A percentile compares a stretch with the other conserved stretches of the same genome.
phyloP scores from a whole-genome alignment of 345 rosid genomes.

The Citrus reticulata region DNA sequence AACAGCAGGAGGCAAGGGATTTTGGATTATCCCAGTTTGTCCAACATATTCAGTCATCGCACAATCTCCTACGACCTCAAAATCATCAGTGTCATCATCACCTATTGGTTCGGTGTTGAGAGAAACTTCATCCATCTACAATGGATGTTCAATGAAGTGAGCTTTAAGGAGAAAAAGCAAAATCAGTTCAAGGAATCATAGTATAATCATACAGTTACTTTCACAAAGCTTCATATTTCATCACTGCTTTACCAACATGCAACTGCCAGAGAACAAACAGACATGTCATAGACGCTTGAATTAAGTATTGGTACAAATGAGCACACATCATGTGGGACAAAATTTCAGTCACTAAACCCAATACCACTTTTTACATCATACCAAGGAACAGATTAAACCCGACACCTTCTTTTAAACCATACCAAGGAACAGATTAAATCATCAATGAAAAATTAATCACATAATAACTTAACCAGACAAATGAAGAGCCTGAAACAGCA shows the following conservation, averaged over 20 bases:
- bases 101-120: constrained; percentile 41
- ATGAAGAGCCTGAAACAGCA: too few relatives aligned
- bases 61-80: constrained; percentile 42
- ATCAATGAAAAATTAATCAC: too few relatives aligned
- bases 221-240: background rate
- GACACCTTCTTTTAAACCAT: too few relatives aligned
- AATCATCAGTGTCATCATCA: constrained; percentile 41
- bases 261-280: background rate
- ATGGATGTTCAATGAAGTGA: background rate
- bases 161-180: background rate
- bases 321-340: too few relatives aligned
- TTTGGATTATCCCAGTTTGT: constrained; percentile 35
- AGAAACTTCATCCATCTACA: constrained; percentile 50
- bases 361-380: too few relatives aligned
- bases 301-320: background rate
- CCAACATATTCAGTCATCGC: constrained; percentile 30
- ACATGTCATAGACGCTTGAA: background rate
- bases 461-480: too few relatives aligned
- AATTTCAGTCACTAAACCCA: too few relatives aligned
- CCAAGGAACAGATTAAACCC: too few relatives aligned
- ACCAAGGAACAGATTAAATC: too few relatives aligned
- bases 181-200: background rate
- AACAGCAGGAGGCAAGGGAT: constrained; percentile 42
- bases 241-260: background rate
- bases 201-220: background rate